phyloP scores from a whole-genome alignment of 2,329 filamentous ascomycete genomes.

The Ceratocystis harringtonii region DNA sequence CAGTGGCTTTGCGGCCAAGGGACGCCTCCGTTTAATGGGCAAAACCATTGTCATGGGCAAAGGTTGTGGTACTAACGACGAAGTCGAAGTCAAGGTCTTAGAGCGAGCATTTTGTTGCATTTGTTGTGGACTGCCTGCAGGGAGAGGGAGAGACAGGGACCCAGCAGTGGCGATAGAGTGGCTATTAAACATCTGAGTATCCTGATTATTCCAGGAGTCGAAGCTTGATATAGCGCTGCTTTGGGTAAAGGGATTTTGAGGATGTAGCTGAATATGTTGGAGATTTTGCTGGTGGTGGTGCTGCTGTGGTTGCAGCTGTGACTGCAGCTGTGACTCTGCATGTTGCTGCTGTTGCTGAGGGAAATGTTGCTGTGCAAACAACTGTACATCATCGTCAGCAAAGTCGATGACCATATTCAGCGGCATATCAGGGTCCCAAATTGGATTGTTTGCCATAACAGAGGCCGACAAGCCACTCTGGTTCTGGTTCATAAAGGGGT shows the following conservation, averaged over 20 bases:
- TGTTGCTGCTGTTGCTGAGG: constrained; percentile 20
- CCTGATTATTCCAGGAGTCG: constrained; percentile 9
- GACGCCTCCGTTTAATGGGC: not conserved
- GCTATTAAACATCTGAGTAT: constrained; percentile 15
- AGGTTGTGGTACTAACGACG: constrained; percentile 15
- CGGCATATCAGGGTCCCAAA: constrained; percentile 39
- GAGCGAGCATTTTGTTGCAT: constrained; percentile 18
- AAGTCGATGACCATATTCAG: constrained; percentile 46
- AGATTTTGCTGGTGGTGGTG: constrained; percentile 16
- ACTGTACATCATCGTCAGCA: constrained; percentile 28
- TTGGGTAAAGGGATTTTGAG: constrained; percentile 4
- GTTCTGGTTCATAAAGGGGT: constrained; percentile 31
- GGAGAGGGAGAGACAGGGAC: constrained; percentile 12
- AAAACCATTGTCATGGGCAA: constrained; percentile 6
- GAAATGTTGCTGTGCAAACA: constrained; percentile 27
- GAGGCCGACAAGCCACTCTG: constrained; percentile 44
- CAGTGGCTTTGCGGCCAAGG: constrained; percentile 15
- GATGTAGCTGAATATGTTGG: constrained; percentile 2
- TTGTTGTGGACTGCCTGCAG: constrained; percentile 15
- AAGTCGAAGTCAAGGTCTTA: not conserved
- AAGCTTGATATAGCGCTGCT: not conserved
- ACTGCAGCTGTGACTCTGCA: constrained; percentile 19
- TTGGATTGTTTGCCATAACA: constrained; percentile 34
- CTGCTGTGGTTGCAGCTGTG: constrained; percentile 20
- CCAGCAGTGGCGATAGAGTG: constrained; percentile 10